Percentiles rank a stretch among this genome's conserved stretches.
Conservation (phyloP, 1,284 basidiomycete genomes). For the Sporisorium graminicola region DNA sequence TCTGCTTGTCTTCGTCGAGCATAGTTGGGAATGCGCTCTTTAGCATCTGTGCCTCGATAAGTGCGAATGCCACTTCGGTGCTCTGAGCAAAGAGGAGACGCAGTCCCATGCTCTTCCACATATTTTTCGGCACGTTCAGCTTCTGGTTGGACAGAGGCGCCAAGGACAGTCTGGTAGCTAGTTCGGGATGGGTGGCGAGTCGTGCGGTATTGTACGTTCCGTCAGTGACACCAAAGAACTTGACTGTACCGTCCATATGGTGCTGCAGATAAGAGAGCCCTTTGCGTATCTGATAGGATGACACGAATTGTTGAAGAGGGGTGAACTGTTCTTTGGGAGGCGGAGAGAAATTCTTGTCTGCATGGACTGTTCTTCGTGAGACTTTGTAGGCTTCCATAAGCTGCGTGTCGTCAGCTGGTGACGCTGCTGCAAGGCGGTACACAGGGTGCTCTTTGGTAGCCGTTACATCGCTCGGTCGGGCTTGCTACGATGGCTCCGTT, state of each 20-base stretch:
- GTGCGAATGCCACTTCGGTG: background rate
- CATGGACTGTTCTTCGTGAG: background rate
- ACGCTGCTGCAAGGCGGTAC: too few relatives aligned
- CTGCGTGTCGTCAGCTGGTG: too few relatives aligned
- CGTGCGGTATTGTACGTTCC: too few relatives aligned
- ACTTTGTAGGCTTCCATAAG: too few relatives aligned
- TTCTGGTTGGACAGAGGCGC: background rate
- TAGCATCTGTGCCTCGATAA: conserved; percentile 9
- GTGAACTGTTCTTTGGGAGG: background rate
- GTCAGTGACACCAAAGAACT: background rate
- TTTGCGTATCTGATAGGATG: too few relatives aligned
- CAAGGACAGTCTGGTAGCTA: background rate
- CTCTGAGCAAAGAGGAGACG: conserved; percentile 10
- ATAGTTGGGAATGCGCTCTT: conserved; percentile 6
- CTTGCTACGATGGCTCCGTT: background rate
- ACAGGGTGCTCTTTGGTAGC: background rate
- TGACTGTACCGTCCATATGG: background rate
- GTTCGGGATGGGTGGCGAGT: background rate
- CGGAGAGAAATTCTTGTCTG: too few relatives aligned
- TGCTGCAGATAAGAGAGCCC: background rate
- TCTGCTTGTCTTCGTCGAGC: background rate
- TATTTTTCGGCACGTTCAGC: background rate
- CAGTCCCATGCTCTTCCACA: conserved; percentile 2
- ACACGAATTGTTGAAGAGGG: background rate
- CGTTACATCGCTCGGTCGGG: too few relatives aligned